Percentiles rank a stretch among this genome's conserved stretches.
These are phyloP conservation scores for Bisporella sp. DNA, from an alignment of 2,329 filamentous ascomycete genomes.

Conservation along the genomic window DNA sequence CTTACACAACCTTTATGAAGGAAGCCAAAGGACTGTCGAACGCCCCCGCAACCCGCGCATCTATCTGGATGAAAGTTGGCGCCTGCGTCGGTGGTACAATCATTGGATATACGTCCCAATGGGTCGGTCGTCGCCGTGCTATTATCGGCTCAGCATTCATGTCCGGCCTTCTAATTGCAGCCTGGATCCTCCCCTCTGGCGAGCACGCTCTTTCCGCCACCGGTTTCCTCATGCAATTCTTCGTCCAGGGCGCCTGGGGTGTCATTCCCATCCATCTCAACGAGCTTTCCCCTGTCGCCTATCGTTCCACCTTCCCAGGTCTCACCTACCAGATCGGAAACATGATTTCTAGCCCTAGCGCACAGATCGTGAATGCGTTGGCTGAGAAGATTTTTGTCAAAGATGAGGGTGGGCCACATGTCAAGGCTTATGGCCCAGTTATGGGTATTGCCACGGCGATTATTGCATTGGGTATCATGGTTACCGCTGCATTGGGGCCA, in stretches of 20 bases:
- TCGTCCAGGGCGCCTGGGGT: conserved; percentile 69
- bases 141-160: conserved; percentile 52
- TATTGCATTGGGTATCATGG: conserved; percentile 61
- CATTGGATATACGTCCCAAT: conserved; percentile 60
- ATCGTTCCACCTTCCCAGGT: background rate
- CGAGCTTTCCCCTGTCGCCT: background rate
- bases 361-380: conserved; percentile 71
- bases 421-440: conserved; percentile 64
- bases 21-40: conserved; percentile 63
- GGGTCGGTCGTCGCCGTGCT: conserved; percentile 59
- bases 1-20: conserved; percentile 62
- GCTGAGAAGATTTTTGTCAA: conserved; percentile 56
- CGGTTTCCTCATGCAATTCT: conserved; percentile 74
- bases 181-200: conserved; percentile 61
- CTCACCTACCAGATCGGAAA: conserved; percentile 54
- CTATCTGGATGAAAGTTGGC: conserved; percentile 61
- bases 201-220: conserved; percentile 61
- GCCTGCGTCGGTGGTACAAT: conserved; percentile 59
- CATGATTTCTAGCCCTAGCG: conserved; percentile 62
- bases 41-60: conserved; percentile 55
- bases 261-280: conserved; percentile 31
- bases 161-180: conserved; percentile 71
- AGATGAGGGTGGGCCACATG: conserved; percentile 44
- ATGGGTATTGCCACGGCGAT: conserved; percentile 75
- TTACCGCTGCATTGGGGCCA: conserved; percentile 63